Percentiles rank a stretch among this genome's conserved stretches.
phyloP scores from a whole-genome alignment of 495 filamentous ascomycete species.

The Pseudomonodictys pantanalensis region DNA sequence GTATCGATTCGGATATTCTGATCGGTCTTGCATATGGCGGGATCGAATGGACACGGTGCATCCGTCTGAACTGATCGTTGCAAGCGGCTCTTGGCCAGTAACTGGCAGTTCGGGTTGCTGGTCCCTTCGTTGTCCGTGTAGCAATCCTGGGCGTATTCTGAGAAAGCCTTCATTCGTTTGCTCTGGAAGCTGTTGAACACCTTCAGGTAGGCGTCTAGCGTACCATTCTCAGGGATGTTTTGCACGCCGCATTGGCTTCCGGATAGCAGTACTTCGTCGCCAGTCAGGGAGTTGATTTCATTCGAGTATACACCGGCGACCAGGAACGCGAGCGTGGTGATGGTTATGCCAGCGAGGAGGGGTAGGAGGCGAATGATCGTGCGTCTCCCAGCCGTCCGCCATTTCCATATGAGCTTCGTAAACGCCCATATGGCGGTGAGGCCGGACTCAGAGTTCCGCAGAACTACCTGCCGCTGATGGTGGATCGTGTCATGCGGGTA shows the following conservation, averaged over 20 bases:
- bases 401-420: not conserved
- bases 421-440: not conserved
- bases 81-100: not conserved
- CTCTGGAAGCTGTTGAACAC: not conserved
- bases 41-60: slow-evolving; percentile 13
- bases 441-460: slow-evolving; percentile 14
- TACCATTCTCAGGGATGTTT: not conserved
- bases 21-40: slow-evolving; percentile 1
- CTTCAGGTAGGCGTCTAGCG: not conserved
- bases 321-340: no score
- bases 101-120: not conserved
- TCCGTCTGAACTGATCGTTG: not conserved
- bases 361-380: no score
- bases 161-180: not conserved
- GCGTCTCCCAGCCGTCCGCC: no score
- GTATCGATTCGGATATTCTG: slow-evolving; percentile 8
- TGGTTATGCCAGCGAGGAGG: no score
- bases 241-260: no score
- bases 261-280: no score
- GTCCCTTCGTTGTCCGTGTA: not conserved
- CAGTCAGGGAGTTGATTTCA: no score
- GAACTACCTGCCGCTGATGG: slow-evolving; percentile 12
- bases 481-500: slow-evolving; percentile 5
- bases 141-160: not conserved
- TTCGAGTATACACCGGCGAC: no score